These are phyloP conservation scores for Eutrema heterophyllum DNA, from an alignment of 345 rosid species.

Conservation along the genomic window DNA sequence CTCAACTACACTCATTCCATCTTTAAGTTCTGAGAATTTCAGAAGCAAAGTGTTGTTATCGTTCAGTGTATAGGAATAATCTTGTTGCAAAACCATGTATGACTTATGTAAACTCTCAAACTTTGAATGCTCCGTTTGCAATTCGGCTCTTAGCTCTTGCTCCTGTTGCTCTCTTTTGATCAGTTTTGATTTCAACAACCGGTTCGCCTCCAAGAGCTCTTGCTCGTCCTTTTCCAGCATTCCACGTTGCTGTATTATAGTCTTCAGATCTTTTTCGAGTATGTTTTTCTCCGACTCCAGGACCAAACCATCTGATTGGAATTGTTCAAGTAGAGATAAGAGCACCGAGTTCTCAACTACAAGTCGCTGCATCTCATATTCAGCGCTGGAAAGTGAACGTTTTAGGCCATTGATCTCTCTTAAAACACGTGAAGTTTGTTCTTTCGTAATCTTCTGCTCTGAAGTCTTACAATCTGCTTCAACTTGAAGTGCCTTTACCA, in stretches of 20 bases:
- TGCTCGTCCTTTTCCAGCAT: constrained; percentile 45
- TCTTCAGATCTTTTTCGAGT: constrained; percentile 40
- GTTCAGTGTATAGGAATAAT: constrained; percentile 37
- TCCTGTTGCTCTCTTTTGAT: constrained; percentile 39
- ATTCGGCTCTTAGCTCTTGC: constrained; percentile 39
- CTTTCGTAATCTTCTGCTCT: constrained; percentile 35
- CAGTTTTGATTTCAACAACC: constrained; percentile 48
- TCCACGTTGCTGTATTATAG: constrained; percentile 23
- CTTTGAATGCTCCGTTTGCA: constrained; percentile 36
- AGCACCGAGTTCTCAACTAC: constrained; percentile 74
- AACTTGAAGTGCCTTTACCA: constrained; percentile 65
- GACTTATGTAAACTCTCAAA: constrained; percentile 45
- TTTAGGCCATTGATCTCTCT: constrained; percentile 51
- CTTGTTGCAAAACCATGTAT: constrained; percentile 44
- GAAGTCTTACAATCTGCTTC: constrained; percentile 35
- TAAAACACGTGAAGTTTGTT: constrained; percentile 44
- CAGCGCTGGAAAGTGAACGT: constrained; percentile 40
- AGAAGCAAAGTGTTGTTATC: constrained; percentile 45
- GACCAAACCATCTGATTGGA: constrained; percentile 46
- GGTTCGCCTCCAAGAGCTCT: constrained; percentile 53
- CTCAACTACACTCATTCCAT: constrained; percentile 44
- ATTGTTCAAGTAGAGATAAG: constrained; percentile 49
- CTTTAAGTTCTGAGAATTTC: constrained; percentile 44
- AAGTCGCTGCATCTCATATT: constrained; percentile 60
- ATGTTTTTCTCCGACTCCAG: constrained; percentile 44